Percentiles rank a stretch among this genome's conserved stretches.
Evolutionary conservation across 2,329 filamentous ascomycete genomes (phyloP).

Genomic region (Colletotrichum noveboracense): DNA sequence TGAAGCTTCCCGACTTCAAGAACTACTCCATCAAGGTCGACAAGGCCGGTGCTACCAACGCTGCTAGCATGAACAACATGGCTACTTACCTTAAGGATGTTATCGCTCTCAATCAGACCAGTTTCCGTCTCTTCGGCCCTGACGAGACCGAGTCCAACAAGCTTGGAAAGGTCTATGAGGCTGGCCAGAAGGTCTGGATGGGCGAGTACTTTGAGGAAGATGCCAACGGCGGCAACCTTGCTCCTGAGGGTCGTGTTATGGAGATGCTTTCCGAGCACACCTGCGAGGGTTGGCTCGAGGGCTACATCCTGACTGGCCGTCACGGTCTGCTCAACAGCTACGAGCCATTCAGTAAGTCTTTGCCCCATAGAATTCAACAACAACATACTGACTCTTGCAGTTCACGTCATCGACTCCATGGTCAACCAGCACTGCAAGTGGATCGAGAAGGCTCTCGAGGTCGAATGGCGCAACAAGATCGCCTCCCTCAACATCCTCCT

Average conservation of each 20-base stretch:
- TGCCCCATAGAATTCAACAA: not conserved
- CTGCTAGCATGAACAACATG: conserved; percentile 74
- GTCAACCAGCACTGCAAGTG: conserved; percentile 84
- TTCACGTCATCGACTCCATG: conserved; percentile 85
- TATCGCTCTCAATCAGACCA: conserved; percentile 65
- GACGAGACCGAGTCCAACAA: conserved; percentile 87
- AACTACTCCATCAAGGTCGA: conserved; percentile 69
- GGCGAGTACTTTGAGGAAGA: conserved; percentile 81
- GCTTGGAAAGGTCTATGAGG: conserved; percentile 72
- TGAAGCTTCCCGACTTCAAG: conserved; percentile 73
- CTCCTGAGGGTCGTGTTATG: conserved; percentile 74
- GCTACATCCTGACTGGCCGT: conserved; percentile 76
- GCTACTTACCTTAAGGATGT: conserved; percentile 71
- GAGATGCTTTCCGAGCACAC: conserved; percentile 86
- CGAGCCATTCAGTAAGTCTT: conserved; percentile 67
- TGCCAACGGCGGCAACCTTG: conserved; percentile 74
- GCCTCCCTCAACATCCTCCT: conserved; percentile 81
- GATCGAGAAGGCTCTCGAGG: conserved; percentile 82
- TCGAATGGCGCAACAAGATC: conserved; percentile 76
- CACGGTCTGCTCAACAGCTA: conserved; percentile 82
- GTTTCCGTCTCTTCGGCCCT: conserved; percentile 79
- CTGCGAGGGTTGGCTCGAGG: conserved; percentile 81
- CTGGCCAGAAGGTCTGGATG: conserved; percentile 81
- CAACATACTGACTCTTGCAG: not conserved
- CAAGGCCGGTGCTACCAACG: conserved; percentile 60